A percentile compares a stretch with the other conserved stretches of the same genome.
Conservation (phyloP, 2,329 filamentous ascomycete genomes). For the Fusarium sp. region DNA sequence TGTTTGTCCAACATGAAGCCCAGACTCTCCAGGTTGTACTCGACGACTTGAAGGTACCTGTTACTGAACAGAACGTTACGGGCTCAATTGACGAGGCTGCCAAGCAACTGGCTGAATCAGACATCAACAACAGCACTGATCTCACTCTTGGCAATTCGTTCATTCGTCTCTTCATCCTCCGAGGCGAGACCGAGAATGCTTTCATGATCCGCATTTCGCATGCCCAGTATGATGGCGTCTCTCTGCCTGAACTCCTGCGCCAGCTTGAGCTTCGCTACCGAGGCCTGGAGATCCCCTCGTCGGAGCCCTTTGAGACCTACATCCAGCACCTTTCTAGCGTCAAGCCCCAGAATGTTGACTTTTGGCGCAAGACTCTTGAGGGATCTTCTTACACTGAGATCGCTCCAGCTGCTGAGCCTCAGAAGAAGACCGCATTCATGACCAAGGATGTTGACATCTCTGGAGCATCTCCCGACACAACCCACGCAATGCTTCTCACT, state of each 20-base stretch:
- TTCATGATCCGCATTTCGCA: conserved; percentile 57
- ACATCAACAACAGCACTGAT: conserved; percentile 20
- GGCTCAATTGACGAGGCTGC: conserved; percentile 30
- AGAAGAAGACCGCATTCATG: conserved; percentile 41
- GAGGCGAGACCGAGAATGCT: conserved; percentile 35
- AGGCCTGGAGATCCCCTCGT: conserved; percentile 39
- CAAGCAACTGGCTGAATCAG: conserved; percentile 34
- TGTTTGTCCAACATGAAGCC: conserved; percentile 38
- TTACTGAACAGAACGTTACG: conserved; percentile 22
- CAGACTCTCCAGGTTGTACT: conserved; percentile 42
- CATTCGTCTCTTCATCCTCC: conserved; percentile 37
- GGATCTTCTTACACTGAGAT: conserved; percentile 43
- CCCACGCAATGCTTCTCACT: conserved; percentile 46
- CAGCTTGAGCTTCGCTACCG: conserved; percentile 57
- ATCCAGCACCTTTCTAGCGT: conserved; percentile 18
- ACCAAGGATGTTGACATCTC: conserved; percentile 46
- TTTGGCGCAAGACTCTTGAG: conserved; percentile 36
- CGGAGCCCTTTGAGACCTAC: conserved; percentile 38
- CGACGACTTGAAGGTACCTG: conserved; percentile 27
- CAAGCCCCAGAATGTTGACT: conserved; percentile 27
- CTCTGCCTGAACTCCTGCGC: conserved; percentile 57
- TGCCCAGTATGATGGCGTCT: conserved; percentile 64
- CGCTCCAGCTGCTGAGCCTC: conserved; percentile 22
- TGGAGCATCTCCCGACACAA: conserved; percentile 41
- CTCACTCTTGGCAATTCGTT: conserved; percentile 34